Evolutionary conservation across 805 yeast genomes (phyloP).

Genomic region (Candida insectalens): DNA sequence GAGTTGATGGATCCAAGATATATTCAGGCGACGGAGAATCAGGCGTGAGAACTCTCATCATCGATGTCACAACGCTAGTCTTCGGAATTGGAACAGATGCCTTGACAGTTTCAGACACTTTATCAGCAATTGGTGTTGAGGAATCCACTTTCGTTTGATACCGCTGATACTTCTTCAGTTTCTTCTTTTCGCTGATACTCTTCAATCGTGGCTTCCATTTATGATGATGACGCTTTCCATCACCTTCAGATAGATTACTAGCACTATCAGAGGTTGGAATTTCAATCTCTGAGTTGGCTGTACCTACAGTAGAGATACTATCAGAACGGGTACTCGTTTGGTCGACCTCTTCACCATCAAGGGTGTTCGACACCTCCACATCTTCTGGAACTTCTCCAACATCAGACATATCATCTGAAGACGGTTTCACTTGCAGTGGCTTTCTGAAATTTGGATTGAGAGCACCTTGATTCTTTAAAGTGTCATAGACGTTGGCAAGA

Average conservation of each 20-base stretch:
- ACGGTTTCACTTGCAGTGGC: too few relatives aligned
- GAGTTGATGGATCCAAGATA: constrained; percentile 52
- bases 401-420: neutral
- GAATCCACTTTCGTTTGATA: constrained; percentile 20
- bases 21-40: constrained; percentile 67
- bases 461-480: constrained; percentile 10
- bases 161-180: constrained; percentile 16
- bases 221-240: neutral
- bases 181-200: constrained; percentile 1
- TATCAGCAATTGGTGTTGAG: constrained; percentile 9
- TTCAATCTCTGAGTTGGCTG: neutral
- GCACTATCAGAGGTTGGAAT: neutral
- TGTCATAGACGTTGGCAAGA: constrained; percentile 36
- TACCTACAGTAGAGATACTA: neutral
- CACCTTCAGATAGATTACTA: neutral
- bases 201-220: constrained; percentile 7
- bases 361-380: constrained; percentile 6
- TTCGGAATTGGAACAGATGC: constrained; percentile 37
- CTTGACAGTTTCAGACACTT: constrained; percentile 8
- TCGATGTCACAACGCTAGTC: constrained; percentile 71
- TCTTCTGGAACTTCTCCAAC: constrained; percentile 24
- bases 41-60: constrained; percentile 66
- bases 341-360: constrained; percentile 2
- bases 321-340: neutral
- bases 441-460: constrained; percentile 5